These are phyloP conservation scores for Triadica sebifera DNA, from an alignment of 345 rosid genomes.

Conservation along the genomic window DNA sequence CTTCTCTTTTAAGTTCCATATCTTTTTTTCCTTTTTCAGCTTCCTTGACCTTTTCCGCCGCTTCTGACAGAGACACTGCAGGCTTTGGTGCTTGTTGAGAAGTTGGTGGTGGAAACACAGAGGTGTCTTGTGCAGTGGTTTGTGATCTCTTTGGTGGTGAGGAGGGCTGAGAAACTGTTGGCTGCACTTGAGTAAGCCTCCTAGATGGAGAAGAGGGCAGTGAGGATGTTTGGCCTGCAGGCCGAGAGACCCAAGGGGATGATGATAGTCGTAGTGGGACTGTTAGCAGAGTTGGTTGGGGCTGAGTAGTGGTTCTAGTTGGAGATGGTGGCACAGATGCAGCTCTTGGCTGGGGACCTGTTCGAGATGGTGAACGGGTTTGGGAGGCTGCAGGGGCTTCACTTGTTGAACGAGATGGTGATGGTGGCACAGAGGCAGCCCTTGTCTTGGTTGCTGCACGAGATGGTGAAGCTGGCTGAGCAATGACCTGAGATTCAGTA, in stretches of 20 bases:
- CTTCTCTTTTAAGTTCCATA: constrained; percentile 21
- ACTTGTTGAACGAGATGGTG: constrained; percentile 20
- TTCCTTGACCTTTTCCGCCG: constrained; percentile 12
- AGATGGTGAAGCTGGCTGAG: constrained; percentile 32
- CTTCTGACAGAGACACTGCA: constrained; percentile 10
- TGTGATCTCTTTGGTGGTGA: constrained; percentile 32
- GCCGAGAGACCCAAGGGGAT: constrained; percentile 21
- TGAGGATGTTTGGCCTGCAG: constrained; percentile 22
- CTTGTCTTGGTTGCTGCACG: constrained; percentile 16
- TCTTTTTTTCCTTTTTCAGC: constrained; percentile 24
- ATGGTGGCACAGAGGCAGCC: constrained; percentile 16
- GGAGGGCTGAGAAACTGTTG: constrained; percentile 22
- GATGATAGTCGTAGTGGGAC: constrained; percentile 29
- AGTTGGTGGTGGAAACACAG: constrained; percentile 13
- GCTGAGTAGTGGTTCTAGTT: constrained; percentile 5
- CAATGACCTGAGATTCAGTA: constrained; percentile 4
- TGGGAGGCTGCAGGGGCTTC: constrained; percentile 15
- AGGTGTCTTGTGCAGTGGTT: constrained; percentile 15
- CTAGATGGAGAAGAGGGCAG: constrained; percentile 36
- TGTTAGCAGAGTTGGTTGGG: constrained; percentile 25
- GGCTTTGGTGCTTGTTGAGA: constrained; percentile 9
- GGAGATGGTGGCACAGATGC: constrained; percentile 24
- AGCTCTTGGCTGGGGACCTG: constrained; percentile 24
- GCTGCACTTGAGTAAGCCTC: constrained; percentile 14
- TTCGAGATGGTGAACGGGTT: constrained; percentile 30